phyloP scores from a whole-genome alignment of 169 alveolate species.

The Cystoisospora suis region DNA sequence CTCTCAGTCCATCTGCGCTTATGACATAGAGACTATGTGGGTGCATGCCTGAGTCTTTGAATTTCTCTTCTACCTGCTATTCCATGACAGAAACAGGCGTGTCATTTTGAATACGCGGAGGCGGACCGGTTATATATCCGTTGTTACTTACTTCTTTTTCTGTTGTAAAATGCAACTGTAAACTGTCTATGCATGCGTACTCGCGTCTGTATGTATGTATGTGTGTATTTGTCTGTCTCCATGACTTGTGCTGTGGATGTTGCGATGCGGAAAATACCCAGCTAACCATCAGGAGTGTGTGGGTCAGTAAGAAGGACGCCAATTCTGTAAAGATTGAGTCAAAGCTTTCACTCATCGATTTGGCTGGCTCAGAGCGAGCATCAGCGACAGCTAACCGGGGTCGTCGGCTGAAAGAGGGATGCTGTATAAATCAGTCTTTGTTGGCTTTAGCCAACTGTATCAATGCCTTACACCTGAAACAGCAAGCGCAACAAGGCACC shows the following conservation, averaged over 20 bases:
- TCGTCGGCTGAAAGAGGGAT: slow-evolving; percentile 93
- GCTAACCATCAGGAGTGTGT: slow-evolving; percentile 50
- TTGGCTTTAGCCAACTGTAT: slow-evolving; percentile 97
- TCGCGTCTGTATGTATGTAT: not conserved
- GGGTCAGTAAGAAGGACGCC: slow-evolving; percentile 54
- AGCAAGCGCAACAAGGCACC: slow-evolving; percentile 69
- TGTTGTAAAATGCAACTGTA: too few species aligned
- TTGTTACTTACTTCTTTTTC: too few species aligned
- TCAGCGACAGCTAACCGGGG: slow-evolving; percentile 93
- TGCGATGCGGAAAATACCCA: not conserved
- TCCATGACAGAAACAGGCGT: too few species aligned
- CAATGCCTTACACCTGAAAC: slow-evolving; percentile 89
- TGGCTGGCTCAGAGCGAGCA: slow-evolving; percentile 97
- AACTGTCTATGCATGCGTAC: not conserved
- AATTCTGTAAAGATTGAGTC: slow-evolving; percentile 65
- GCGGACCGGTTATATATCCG: too few species aligned
- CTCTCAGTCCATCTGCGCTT: too few species aligned
- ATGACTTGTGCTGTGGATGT: not conserved
- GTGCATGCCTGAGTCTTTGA: too few species aligned
- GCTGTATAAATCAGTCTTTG: slow-evolving; percentile 94
- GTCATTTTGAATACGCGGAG: too few species aligned
- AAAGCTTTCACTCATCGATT: slow-evolving; percentile 92
- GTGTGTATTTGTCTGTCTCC: not conserved
- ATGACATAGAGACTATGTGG: too few species aligned
- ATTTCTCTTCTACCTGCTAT: too few species aligned